Evolutionary conservation across 2,329 filamentous ascomycete genomes (phyloP).

Genomic region (Fusarium domesticum): DNA sequence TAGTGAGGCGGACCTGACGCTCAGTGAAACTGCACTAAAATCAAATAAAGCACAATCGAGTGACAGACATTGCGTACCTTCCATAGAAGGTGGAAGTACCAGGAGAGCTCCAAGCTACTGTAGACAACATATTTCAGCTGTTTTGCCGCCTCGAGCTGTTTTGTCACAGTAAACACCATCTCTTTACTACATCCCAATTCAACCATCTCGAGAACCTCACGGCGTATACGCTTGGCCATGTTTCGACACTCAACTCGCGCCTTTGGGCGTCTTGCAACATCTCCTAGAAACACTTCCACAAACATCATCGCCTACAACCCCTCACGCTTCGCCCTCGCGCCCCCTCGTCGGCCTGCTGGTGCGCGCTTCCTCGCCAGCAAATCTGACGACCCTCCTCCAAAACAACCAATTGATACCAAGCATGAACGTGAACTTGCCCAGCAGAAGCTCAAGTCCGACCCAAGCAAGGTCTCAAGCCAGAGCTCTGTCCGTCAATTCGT

Average conservation of each 20-base stretch:
- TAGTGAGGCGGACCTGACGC: background rate
- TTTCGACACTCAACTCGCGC: slow-evolving; percentile 29
- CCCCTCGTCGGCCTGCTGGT: slow-evolving; percentile 15
- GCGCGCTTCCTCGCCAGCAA: slow-evolving; percentile 26
- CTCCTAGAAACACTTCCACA: slow-evolving; percentile 2
- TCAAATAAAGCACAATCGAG: too few species aligned
- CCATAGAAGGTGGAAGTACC: too few species aligned
- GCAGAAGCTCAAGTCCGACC: slow-evolving; percentile 56
- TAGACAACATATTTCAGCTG: background rate
- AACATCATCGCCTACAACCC: slow-evolving; percentile 3
- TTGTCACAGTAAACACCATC: too few species aligned
- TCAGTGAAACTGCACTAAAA: too few species aligned
- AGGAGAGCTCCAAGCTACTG: background rate
- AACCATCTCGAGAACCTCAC: background rate
- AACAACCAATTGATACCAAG: slow-evolving; percentile 48
- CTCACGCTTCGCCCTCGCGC: slow-evolving; percentile 8
- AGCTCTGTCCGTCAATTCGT: slow-evolving; percentile 55
- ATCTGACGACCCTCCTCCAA: slow-evolving; percentile 23
- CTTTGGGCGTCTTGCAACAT: slow-evolving; percentile 20
- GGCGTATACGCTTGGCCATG: slow-evolving; percentile 22
- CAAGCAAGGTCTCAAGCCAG: slow-evolving; percentile 56
- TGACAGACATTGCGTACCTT: background rate
- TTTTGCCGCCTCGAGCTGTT: too few species aligned
- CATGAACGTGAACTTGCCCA: slow-evolving; percentile 53
- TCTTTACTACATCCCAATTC: too few species aligned